Percentiles rank a stretch among this genome's conserved stretches.
Conservation (phyloP, 768 basidiomycete species). For the Fibroporia radiculosa region DNA sequence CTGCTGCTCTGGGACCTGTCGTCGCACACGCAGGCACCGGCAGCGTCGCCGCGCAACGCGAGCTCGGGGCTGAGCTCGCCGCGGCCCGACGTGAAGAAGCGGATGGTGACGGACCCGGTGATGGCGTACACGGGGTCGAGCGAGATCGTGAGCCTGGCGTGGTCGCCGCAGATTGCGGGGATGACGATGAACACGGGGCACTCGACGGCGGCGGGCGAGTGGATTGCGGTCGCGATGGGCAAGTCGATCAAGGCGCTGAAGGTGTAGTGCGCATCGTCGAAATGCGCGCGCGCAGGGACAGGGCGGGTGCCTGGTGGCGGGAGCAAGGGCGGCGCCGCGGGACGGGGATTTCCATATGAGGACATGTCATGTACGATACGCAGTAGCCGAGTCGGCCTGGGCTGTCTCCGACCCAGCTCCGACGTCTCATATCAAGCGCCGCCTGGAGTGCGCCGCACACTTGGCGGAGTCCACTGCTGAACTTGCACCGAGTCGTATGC, state of each 20-base stretch:
- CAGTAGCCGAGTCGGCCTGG: no score
- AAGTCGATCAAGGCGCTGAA: slow-evolving; percentile 77
- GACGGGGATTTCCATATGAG: no score
- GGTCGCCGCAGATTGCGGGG: slow-evolving; percentile 80
- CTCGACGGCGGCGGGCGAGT: slow-evolving; percentile 71
- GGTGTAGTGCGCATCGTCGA: slow-evolving; percentile 38
- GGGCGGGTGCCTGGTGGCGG: background rate
- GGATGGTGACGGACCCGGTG: slow-evolving; percentile 63
- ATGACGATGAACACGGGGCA: slow-evolving; percentile 71
- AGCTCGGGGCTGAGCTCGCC: slow-evolving; percentile 74
- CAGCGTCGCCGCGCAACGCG: slow-evolving; percentile 60
- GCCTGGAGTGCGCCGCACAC: no score
- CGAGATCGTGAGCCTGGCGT: slow-evolving; percentile 80
- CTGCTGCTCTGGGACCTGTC: slow-evolving; percentile 90
- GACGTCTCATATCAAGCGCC: no score
- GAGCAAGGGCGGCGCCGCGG: no score
- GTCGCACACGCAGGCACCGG: slow-evolving; percentile 44
- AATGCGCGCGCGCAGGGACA: background rate
- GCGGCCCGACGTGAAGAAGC: slow-evolving; percentile 73
- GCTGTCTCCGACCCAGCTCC: no score
- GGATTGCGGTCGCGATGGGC: slow-evolving; percentile 80
- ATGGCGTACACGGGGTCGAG: slow-evolving; percentile 76
- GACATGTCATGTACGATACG: no score
- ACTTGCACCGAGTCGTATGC: no score
- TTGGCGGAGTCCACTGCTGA: no score